Base-by-base conservation (phyloP, 164 flowering plant genomes). In the Magnolia sinica region DNA sequence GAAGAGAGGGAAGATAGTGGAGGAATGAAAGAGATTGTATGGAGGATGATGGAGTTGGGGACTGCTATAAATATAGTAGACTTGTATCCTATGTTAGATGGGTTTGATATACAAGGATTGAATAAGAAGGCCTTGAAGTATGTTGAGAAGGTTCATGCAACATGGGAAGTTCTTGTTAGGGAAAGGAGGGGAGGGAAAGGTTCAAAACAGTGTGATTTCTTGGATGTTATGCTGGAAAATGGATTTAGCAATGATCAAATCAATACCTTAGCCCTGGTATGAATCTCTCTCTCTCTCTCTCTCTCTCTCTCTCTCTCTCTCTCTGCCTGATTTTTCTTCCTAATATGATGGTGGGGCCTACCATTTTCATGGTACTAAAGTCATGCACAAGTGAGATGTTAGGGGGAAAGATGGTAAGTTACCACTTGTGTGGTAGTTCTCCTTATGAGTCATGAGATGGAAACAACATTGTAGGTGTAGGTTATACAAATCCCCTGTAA, bases 181-280 rank as follows among this genome's bases (percentile, higher is more conserved):
- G 74, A 82, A 23, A 76, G 82, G n/a, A 59, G 27, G 4, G 76
- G 45, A 24, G 70, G 50, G 71, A 16, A 13, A 13, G 37, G 51
- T 13, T 10, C 1, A 13, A 58, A 50, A 10, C 16, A 37, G 45
- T 37, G 68, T 11, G 83, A 83, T 65, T 80, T 83, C 37, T 73
- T 83, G 72, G 75, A 76, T 22, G 64, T 74, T 13, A 64, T 80
- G 72, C 70, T 80, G 6, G 64, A 63, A 20, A 45, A 65, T 37
- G 77, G 75, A 16, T 74, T 79, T n/a, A 59, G 59, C 1, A 80
- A 81, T 55, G 72, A 71, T 13, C 77, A 77, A 22, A 79, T 79
- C 71, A 79, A 83, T 50, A n/a, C 74, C 20, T 49, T 81, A 76
- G 67, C 78, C 59, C 45, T 66, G 81, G 85, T 72, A 20, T n/a